Evolutionary conservation across 2,329 filamentous ascomycete genomes (phyloP), one percentile per base, ranked within the genome.

Genomic region (Septoria linicola): DNA sequence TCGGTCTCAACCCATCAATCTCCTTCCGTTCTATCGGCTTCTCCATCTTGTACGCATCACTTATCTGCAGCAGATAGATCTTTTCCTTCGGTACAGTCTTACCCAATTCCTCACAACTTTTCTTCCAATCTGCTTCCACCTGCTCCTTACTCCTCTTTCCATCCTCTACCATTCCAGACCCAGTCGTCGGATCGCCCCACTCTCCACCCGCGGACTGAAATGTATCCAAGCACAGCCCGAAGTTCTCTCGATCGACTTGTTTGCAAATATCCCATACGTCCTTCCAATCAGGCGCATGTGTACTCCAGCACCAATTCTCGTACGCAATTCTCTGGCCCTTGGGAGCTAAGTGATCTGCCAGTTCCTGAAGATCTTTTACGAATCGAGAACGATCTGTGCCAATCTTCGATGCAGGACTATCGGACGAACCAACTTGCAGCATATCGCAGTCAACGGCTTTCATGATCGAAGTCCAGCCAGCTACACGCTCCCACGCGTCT

Each of bases 261-360:
- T 78, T 63, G 3, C 88, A 83, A 10, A 90, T 83, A 2, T 80
- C 71, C 84, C 85, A 90, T 0, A 84, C 83, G 41, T 83, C 76
- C 57, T 78, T 79, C 87, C 87, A 92, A 1, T 72, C 76, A 0
- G 83, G 79, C 0, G 85, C 84, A 41, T 82, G 79, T 0, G 85
- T 88, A 0, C 83, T 83, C 87, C 87, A 91, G 69, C 86, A 89
- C 85, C 86, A 90, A 64, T 90, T 89, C 70, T 91, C 87, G 59
- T 90, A 91, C 0, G 86, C 85, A 14, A 91, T 71, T 5, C 79
- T 76, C 64, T 82, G 80, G 0, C 76, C 75, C 40, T 80, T 76
- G 17, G 74, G 65, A 0, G 77, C 78, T 1, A 87, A 74, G 44
- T 86, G 70, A 48, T 87, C 82, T 2, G 81, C 82, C 5, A 91